Base-by-base conservation (phyloP, 2,329 filamentous ascomycete species). In the Clarireedia sp. region DNA sequence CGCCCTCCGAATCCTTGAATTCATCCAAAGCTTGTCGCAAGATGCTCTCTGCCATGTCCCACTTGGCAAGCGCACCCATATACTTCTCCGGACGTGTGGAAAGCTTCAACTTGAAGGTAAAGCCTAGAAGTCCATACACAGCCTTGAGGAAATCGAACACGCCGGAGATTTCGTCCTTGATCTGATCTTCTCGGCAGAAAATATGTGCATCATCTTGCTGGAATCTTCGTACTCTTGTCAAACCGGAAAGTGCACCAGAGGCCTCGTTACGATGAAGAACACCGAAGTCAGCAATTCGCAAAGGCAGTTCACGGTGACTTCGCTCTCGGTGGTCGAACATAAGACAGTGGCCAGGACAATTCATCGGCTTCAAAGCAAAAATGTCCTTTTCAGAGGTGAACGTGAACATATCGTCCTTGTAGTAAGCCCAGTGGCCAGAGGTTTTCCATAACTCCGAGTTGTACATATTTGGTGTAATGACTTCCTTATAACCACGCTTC, bases 171-270 rank as follows among this genome's bases (percentile, higher is more conserved):
- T 95, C 90, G 49, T 81, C 75, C 64, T 75, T 76, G 61, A 80
- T 80, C 73, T 95, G 89, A 58, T 90, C 86, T 64, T 90, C 82
- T 23, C 85, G 85, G 73, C 91, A 96, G 79, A 99, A 96, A 63
- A 96, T 94, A 70, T 99, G 94, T 2, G 88, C 89, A 70, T 99
- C 94, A 66, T 99, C 94, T 73, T 97, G 92, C 70, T 94, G 87
- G 76, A 99, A 97, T 63, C 91, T 84, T 48, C 94, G 85, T 10
- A 97, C 92, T 71, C 94, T 84, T 2, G 94, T 97, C 60, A 99
- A 78, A 36, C 94, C 94, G 46, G 85, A 89, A 44, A 99, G 78
- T 4, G 94, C 92, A 54, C 94, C 94, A 2, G 90, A 96, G 36
- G 91, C 86, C 73, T 99, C 94, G 69, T 99, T 97, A 56, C 94